Conservation (phyloP, 2,329 filamentous ascomycete species). For the Colletotrichum musicola region DNA sequence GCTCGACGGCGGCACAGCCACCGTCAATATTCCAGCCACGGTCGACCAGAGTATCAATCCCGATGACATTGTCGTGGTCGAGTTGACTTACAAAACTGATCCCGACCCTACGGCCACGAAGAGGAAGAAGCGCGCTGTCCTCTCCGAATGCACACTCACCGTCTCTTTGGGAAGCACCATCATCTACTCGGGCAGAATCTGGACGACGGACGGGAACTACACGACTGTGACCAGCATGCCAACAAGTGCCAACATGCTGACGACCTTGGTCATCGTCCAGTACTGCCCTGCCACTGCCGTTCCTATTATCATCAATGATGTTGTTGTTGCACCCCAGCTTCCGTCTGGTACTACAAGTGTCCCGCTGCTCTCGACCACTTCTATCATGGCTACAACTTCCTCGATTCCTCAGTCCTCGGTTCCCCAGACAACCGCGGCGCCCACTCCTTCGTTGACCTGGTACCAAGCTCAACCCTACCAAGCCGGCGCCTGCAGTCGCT, state of each 20-base stretch:
- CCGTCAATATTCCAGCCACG: neutral
- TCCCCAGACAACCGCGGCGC: neutral
- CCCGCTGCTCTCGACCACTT: neutral
- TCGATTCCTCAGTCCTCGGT: neutral
- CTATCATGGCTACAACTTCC: neutral
- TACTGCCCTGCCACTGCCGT: constrained; percentile 18
- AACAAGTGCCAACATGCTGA: neutral
- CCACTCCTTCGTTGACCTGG: neutral
- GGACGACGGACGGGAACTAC: constrained; percentile 28
- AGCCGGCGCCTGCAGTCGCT: constrained; percentile 1
- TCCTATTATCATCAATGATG: constrained; percentile 1
- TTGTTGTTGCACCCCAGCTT: constrained; percentile 5
- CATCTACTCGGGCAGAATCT: constrained; percentile 22
- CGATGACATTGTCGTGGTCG: constrained; percentile 8
- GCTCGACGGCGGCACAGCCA: constrained; percentile 4
- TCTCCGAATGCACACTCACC: constrained; percentile 6
- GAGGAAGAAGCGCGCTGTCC: constrained; percentile 19
- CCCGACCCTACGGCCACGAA: neutral
- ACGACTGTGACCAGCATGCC: constrained; percentile 29
- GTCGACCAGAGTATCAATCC: neutral
- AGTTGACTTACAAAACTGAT: constrained; percentile 15
- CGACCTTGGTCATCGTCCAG: constrained; percentile 19
- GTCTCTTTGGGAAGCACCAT: constrained; percentile 13
- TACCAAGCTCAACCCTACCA: neutral
- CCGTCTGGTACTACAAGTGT: neutral